phyloP scores from a whole-genome alignment of 2,329 filamentous ascomycete genomes.

The Sclerotinia trifoliorum region DNA sequence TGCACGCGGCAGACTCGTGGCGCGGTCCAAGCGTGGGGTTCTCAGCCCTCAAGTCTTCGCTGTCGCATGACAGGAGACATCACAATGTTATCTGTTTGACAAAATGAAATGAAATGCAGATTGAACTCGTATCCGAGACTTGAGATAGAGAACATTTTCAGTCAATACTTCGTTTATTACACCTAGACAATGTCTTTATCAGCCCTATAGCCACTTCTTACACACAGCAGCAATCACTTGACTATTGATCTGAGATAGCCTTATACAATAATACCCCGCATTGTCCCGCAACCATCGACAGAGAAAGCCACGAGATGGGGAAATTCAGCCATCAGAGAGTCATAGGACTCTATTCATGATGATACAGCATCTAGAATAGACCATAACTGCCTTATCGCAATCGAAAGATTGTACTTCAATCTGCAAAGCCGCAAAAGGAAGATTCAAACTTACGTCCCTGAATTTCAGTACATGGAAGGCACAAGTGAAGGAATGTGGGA shows the following conservation, averaged over 20 bases:
- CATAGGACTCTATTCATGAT: not conserved
- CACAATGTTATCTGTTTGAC: not conserved
- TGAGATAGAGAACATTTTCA: not conserved
- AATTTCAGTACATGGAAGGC: not conserved
- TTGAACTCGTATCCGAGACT: not conserved
- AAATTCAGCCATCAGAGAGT: not conserved
- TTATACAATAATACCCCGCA: slow-evolving; percentile 2
- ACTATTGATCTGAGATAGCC: not conserved
- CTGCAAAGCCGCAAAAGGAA: not conserved
- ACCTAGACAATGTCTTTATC: not conserved
- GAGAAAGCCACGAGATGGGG: not conserved
- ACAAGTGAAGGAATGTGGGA: not conserved
- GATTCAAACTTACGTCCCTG: not conserved
- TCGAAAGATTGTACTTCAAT: slow-evolving; percentile 7
- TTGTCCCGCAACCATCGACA: not conserved
- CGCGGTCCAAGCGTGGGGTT: not conserved
- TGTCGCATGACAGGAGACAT: not conserved
- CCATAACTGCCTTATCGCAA: not conserved
- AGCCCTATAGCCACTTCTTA: not conserved
- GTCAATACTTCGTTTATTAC: not conserved
- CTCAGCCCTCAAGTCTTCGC: not conserved
- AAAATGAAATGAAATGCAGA: not conserved
- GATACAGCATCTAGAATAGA: not conserved
- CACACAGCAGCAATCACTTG: slow-evolving; percentile 3
- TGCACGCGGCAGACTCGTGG: not conserved